A percentile compares a stretch with the other conserved stretches of the same genome.
These are phyloP conservation scores for Boletales sp. DNA, from an alignment of 768 basidiomycete genomes.

Conservation along the genomic window DNA sequence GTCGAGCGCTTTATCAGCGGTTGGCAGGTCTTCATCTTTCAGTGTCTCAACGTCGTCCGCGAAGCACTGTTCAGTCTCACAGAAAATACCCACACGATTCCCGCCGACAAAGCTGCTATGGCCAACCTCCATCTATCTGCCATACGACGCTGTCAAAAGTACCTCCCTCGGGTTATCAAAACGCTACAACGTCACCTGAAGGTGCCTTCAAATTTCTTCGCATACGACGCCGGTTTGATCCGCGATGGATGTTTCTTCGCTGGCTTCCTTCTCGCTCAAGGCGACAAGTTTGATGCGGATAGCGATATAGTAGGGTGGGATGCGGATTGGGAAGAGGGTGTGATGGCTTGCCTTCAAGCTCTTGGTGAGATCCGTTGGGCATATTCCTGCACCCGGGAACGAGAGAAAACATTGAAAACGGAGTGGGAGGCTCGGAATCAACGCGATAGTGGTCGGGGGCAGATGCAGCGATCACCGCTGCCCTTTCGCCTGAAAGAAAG, in stretches of 20 bases:
- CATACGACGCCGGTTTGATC: slow-evolving; percentile 82
- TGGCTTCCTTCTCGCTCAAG: slow-evolving; percentile 67
- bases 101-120: slow-evolving; percentile 44
- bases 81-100: slow-evolving; percentile 40
- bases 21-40: slow-evolving; percentile 93
- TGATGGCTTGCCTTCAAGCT: slow-evolving; percentile 61
- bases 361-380: slow-evolving; percentile 83
- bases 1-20: slow-evolving; percentile 70
- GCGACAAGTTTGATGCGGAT: slow-evolving; percentile 34
- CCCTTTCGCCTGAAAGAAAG: slow-evolving; percentile 24
- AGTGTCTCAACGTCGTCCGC: slow-evolving; percentile 86
- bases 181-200: slow-evolving; percentile 50
- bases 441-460: slow-evolving; percentile 30
- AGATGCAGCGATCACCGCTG: slow-evolving; percentile 19
- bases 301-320: slow-evolving; percentile 22
- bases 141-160: slow-evolving; percentile 42
- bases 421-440: slow-evolving; percentile 41
- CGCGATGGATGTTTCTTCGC: slow-evolving; percentile 91
- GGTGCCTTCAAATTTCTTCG: slow-evolving; percentile 54
- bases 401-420: slow-evolving; percentile 55
- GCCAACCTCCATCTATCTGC: slow-evolving; percentile 48
- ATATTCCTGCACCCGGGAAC: slow-evolving; percentile 70
- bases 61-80: slow-evolving; percentile 59
- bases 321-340: slow-evolving; percentile 30
- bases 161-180: slow-evolving; percentile 48